Base-by-base conservation (phyloP, 108 stramenopile species). In the Aureococcus anophagefferens region DNA sequence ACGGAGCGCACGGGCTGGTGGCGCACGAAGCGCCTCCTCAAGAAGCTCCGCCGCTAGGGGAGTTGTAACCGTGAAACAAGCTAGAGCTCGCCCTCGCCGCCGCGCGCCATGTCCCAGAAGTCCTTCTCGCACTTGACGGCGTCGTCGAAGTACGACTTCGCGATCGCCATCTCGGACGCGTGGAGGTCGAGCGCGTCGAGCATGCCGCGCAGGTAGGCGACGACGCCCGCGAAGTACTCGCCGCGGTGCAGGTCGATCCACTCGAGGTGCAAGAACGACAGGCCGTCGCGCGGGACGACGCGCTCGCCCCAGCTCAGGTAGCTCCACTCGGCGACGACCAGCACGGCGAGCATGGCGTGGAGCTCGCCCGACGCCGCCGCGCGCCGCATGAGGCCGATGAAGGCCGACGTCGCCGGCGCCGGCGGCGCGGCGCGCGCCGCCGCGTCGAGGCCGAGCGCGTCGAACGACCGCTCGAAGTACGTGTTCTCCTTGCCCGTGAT, bases 241-340 rank as follows among this genome's bases (percentile, higher is more conserved):
- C 88, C 88, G 40, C 80, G 78, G 68, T 89, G 88, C 28, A 89
- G 75, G 67, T 87, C 85, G 4, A 89, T 83, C 88, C 88, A 89
- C 67, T 87, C 88, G 51, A 59, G 51, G 51, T 75, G 77, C 1
- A 66, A 44, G 73, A 86, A 88, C 16, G 68, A 36, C 25, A 33
- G 68, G 45, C 37, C 68, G 63, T 83, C 76, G 18, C 59, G 62
- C 18, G 69, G 69, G 40, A 79, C 67, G 1, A 87, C 84, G 11
- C 63, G 40, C 68, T 87, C 76, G 64, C 83, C 88, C 88, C 88
- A 89, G 21, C 75, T 76, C 46, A 83, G 71, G 73, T 89, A 89
- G 63, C 67, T 72, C 88, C 88, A 89, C 63, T 89, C 88, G 30
- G 84, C 85, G 29, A 89, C 88, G 44, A 84, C 83, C 16, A 89